Percentiles rank a stretch among this genome's conserved stretches.
These are phyloP conservation scores for Echinosophora koreensis DNA, from an alignment of 306 rosid genomes.

Conservation along the genomic window DNA sequence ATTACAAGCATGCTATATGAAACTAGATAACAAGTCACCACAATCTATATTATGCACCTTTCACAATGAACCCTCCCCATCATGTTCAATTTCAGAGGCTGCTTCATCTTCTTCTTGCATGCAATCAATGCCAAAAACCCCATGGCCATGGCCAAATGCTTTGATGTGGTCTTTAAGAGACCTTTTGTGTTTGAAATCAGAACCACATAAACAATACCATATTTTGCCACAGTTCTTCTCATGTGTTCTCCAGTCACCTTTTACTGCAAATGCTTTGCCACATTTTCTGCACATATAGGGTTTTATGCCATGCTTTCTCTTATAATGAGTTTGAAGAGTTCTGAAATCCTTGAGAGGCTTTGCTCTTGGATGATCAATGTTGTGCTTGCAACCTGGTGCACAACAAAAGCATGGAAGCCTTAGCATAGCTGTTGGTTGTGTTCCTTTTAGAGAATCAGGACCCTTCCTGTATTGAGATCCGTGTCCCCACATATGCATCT, in stretches of 20 bases:
- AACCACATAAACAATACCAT: constrained; percentile 78
- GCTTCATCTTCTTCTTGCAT: constrained; percentile 69
- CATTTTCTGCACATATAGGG: constrained; percentile 73
- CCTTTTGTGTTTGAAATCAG: constrained; percentile 78
- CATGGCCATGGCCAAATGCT: constrained; percentile 74
- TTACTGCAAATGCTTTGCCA: constrained; percentile 71
- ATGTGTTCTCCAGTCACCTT: constrained; percentile 86
- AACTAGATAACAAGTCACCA: neutral
- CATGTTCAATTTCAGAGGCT: constrained; percentile 62
- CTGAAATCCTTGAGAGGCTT: constrained; percentile 77
- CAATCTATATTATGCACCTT: constrained; percentile 1
- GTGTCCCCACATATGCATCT: constrained; percentile 94
- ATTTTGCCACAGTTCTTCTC: constrained; percentile 81
- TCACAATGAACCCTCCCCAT: constrained; percentile 49
- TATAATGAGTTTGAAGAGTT: constrained; percentile 82
- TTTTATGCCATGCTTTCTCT: constrained; percentile 78
- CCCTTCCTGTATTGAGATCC: constrained; percentile 79
- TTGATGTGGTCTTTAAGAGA: constrained; percentile 70
- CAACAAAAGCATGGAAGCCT: constrained; percentile 78
- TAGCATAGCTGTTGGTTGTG: constrained; percentile 68
- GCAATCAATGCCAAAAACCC: constrained; percentile 49
- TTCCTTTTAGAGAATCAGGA: constrained; percentile 68
- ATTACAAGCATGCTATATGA: constrained; percentile 14
- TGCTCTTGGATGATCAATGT: constrained; percentile 72
- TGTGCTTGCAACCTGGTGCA: constrained; percentile 71